A percentile compares a stretch with the other conserved stretches of the same genome.
These are phyloP conservation scores for Mycena chlorophos DNA, from an alignment of 768 basidiomycete species.

Conservation along the genomic window DNA sequence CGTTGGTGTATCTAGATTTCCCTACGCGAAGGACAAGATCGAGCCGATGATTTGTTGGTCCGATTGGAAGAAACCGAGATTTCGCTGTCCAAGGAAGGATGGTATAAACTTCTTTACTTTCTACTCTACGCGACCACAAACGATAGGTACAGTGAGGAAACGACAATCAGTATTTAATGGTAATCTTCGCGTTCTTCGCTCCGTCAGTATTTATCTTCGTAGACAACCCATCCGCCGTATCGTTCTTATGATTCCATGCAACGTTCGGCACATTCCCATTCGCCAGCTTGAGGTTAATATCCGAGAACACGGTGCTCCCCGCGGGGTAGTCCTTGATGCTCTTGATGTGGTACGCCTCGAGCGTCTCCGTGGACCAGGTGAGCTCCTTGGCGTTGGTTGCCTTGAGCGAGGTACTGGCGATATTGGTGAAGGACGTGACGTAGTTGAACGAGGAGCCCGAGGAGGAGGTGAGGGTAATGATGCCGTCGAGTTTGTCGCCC, in stretches of 20 bases:
- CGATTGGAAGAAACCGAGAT: too few relatives aligned
- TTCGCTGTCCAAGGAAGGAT: too few relatives aligned
- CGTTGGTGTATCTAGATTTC: too few relatives aligned
- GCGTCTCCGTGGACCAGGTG: constrained; percentile 3
- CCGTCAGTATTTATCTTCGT: constrained; percentile 3
- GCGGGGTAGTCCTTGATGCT: constrained; percentile 3
- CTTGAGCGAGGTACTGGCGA: constrained; percentile 1
- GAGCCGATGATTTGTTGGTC: too few relatives aligned
- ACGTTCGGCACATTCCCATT: neutral
- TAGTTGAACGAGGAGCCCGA: constrained; percentile 3
- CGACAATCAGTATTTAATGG: constrained; percentile 6
- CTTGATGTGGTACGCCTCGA: constrained; percentile 3
- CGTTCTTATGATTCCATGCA: neutral
- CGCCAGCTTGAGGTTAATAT: neutral
- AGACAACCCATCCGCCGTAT: constrained; percentile 5
- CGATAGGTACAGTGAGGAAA: too few relatives aligned
- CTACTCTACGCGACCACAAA: too few relatives aligned
- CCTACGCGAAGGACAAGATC: too few relatives aligned
- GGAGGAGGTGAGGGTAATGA: constrained; percentile 2
- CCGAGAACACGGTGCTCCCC: constrained; percentile 8
- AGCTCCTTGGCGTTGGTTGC: neutral
- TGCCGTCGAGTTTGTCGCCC: constrained; percentile 1
- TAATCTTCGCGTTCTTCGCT: constrained; percentile 6
- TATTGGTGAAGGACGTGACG: neutral
- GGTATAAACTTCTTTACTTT: too few relatives aligned